Percentiles rank a stretch among this genome's conserved stretches.
phyloP scores from a whole-genome alignment of 2,329 filamentous ascomycete species.

The Chaetomiaceae sp. region DNA sequence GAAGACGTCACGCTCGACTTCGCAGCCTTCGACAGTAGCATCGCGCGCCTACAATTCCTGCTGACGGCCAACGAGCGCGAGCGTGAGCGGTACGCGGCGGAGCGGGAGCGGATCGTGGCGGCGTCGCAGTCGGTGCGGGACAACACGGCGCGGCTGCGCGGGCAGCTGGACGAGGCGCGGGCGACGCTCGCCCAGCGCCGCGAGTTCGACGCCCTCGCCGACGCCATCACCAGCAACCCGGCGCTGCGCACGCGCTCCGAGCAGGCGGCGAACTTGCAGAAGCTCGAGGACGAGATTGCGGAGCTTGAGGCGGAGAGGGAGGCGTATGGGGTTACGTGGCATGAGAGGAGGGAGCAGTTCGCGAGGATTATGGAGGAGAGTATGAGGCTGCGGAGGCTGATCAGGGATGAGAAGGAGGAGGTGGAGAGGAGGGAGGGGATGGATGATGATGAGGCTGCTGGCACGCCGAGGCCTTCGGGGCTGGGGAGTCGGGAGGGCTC shows the following conservation, averaged over 20 bases:
- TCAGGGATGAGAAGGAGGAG: conserved; percentile 93
- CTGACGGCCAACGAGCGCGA: conserved; percentile 77
- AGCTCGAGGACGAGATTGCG: conserved; percentile 81
- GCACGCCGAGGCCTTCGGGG: conserved; percentile 45
- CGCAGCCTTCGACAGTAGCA: conserved; percentile 77
- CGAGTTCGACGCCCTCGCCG: conserved; percentile 80
- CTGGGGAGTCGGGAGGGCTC: conserved; percentile 49
- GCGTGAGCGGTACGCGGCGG: conserved; percentile 73
- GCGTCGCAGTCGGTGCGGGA: conserved; percentile 74
- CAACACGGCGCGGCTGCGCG: conserved; percentile 65
- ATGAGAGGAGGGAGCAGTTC: conserved; percentile 80
- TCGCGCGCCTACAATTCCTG: conserved; percentile 83
- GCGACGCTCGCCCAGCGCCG: conserved; percentile 73
- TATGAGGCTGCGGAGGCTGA: conserved; percentile 76
- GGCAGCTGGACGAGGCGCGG: conserved; percentile 72
- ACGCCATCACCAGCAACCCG: conserved; percentile 77
- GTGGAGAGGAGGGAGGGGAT: conserved; percentile 83
- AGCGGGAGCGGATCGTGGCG: conserved; percentile 72
- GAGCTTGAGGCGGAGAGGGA: conserved; percentile 81
- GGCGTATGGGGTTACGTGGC: conserved; percentile 78
- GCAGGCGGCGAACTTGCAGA: conserved; percentile 69
- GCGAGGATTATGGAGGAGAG: conserved; percentile 85
- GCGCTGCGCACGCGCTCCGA: conserved; percentile 80
- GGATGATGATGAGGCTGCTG: conserved; percentile 51
- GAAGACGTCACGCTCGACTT: conserved; percentile 87